These are phyloP conservation scores for Alternaria triticina DNA, from an alignment of 2,329 filamentous ascomycete species.

Conservation along the genomic window DNA sequence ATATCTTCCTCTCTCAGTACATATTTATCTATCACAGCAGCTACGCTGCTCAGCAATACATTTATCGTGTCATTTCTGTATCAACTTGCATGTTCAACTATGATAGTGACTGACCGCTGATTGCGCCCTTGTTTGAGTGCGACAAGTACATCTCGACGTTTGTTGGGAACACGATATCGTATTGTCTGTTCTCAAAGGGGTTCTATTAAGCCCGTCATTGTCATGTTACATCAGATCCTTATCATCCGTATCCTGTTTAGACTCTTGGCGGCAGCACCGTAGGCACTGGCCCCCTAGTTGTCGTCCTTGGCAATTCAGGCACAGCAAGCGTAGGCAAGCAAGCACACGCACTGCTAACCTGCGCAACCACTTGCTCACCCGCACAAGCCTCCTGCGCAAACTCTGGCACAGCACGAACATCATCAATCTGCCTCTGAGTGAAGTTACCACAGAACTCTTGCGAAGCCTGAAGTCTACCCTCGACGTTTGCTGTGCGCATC, in stretches of 20 bases:
- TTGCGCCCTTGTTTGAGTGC: background rate
- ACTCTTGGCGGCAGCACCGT: constrained; percentile 31
- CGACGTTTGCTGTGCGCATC: constrained; percentile 27
- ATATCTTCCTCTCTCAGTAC: background rate
- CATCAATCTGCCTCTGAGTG: constrained; percentile 21
- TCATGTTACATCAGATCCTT: background rate
- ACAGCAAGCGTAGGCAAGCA: constrained; percentile 32
- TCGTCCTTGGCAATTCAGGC: constrained; percentile 32
- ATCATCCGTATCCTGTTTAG: background rate
- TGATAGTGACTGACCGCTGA: background rate
- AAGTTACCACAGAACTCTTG: constrained; percentile 28
- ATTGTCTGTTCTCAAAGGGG: background rate
- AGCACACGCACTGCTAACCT: constrained; percentile 33
- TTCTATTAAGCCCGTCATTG: background rate
- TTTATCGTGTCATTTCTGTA: no score
- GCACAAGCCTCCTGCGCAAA: constrained; percentile 25
- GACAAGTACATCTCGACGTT: background rate
- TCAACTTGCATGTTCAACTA: background rate
- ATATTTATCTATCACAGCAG: background rate
- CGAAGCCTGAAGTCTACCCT: constrained; percentile 23
- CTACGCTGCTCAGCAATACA: background rate
- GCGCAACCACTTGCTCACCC: constrained; percentile 19
- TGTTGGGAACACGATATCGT: background rate
- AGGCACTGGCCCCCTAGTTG: constrained; percentile 29
- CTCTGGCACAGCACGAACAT: constrained; percentile 20